phyloP scores from a whole-genome alignment of 2,329 filamentous ascomycete genomes.

The Waltergamsia citrina region DNA sequence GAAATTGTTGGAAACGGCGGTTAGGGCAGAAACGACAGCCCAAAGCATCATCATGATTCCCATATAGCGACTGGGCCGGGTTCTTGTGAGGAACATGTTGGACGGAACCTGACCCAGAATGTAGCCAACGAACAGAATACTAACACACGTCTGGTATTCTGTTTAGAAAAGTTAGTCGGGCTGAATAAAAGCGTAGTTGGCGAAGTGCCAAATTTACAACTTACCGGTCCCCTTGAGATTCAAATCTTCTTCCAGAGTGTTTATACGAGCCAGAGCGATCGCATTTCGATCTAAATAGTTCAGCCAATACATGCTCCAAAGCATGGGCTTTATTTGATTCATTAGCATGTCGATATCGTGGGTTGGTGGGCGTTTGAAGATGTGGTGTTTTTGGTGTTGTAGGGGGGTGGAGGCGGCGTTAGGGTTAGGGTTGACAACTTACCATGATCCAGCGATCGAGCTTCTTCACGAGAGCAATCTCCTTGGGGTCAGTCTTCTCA shows the following conservation, averaged over 20 bases:
- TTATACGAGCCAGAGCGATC: conserved; percentile 30
- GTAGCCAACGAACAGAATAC: conserved; percentile 31
- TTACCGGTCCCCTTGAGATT: too few species aligned
- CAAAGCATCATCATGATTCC: conserved; percentile 35
- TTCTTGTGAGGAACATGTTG: conserved; percentile 33
- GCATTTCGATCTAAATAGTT: conserved; percentile 37
- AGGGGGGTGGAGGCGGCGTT: too few species aligned
- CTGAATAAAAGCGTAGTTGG: too few species aligned
- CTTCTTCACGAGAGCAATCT: conserved; percentile 27
- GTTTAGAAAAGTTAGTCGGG: too few species aligned
- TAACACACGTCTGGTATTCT: conserved; percentile 20
- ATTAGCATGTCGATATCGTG: too few species aligned
- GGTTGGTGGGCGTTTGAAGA: too few species aligned
- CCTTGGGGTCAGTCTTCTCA: conserved; percentile 26
- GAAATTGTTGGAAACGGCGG: conserved; percentile 37
- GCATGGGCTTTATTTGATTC: conserved; percentile 22
- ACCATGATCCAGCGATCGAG: conserved; percentile 27
- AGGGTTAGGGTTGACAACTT: conserved; percentile 6
- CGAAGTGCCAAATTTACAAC: too few species aligned
- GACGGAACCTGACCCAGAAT: conserved; percentile 30
- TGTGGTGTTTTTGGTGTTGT: too few species aligned
- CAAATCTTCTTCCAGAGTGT: conserved; percentile 17
- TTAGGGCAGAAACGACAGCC: conserved; percentile 35
- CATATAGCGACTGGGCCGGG: conserved; percentile 30
- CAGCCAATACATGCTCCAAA: conserved; percentile 30